Percentiles rank a stretch among this genome's conserved stretches.
phyloP scores from a whole-genome alignment of 2,329 filamentous ascomycete genomes.

The Aspergillus brasiliensis region DNA sequence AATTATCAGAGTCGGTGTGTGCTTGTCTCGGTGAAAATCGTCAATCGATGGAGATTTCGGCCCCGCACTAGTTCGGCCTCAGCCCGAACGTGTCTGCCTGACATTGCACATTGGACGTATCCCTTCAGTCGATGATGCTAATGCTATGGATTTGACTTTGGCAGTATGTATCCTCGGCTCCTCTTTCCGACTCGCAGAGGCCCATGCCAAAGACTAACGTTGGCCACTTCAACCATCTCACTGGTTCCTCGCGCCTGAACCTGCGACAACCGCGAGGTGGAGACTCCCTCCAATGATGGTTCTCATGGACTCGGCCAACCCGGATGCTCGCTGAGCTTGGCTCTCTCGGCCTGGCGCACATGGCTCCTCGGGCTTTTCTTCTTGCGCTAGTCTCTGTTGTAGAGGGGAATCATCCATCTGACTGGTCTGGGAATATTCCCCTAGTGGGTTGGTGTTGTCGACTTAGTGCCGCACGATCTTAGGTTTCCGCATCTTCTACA shows the following conservation, averaged over 20 bases:
- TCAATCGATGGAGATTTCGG: neutral
- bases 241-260: neutral
- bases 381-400: neutral
- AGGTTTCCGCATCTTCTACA: neutral
- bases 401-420: neutral
- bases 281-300: neutral
- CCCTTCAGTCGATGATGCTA: no score
- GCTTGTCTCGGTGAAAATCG: no score
- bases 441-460: neutral
- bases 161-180: neutral
- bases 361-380: neutral
- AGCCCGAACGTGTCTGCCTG: neutral
- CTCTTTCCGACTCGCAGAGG: neutral
- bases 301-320: neutral
- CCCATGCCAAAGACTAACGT: neutral
- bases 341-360: neutral
- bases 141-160: neutral
- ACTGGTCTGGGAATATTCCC: neutral
- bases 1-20: no score
- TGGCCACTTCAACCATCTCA: neutral
- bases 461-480: neutral
- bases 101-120: neutral
- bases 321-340: neutral
- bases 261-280: neutral
- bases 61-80: neutral